A percentile compares a stretch with the other conserved stretches of the same genome.
Conservation (phyloP, 805 yeast species). For the Yarrowia sp. region DNA sequence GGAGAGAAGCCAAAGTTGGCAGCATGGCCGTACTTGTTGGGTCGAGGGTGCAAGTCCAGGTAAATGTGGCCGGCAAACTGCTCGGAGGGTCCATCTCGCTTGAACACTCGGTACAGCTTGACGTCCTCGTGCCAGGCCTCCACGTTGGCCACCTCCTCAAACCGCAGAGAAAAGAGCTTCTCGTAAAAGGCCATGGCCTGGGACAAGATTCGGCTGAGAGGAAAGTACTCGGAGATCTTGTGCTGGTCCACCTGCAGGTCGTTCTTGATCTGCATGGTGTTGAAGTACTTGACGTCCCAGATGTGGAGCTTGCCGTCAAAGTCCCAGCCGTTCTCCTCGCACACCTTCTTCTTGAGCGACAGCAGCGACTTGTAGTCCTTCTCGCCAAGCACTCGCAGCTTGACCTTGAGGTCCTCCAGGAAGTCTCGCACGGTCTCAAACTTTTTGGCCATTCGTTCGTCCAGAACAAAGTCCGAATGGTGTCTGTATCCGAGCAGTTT, state of each 20-base stretch:
- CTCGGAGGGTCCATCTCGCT: conserved; percentile 50
- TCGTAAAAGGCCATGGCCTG: conserved; percentile 74
- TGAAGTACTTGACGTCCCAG: conserved; percentile 74
- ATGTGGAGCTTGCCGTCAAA: conserved; percentile 46
- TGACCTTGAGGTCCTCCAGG: conserved; percentile 56
- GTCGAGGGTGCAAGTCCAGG: conserved; percentile 80
- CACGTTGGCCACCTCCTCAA: conserved; percentile 48
- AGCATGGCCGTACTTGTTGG: conserved; percentile 85
- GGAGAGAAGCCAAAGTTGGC: conserved; percentile 72
- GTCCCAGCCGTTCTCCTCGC: conserved; percentile 44
- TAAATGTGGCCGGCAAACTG: conserved; percentile 74
- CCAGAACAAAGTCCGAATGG: conserved; percentile 68
- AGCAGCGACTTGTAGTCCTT: conserved; percentile 51
- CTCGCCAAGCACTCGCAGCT: conserved; percentile 57
- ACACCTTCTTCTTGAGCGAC: conserved; percentile 53
- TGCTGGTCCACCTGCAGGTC: conserved; percentile 70
- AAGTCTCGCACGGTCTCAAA: conserved; percentile 58
- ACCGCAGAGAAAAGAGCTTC: conserved; percentile 62
- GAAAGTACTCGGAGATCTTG: conserved; percentile 73
- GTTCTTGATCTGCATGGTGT: conserved; percentile 60
- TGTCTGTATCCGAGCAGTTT: conserved; percentile 60
- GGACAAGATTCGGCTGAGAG: conserved; percentile 60
- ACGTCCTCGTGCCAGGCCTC: conserved; percentile 77
- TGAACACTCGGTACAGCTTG: conserved; percentile 62
- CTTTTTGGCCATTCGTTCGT: conserved; percentile 76